Evolutionary conservation across 495 filamentous ascomycete species (phyloP).

Genomic region (Tuber brumale): DNA sequence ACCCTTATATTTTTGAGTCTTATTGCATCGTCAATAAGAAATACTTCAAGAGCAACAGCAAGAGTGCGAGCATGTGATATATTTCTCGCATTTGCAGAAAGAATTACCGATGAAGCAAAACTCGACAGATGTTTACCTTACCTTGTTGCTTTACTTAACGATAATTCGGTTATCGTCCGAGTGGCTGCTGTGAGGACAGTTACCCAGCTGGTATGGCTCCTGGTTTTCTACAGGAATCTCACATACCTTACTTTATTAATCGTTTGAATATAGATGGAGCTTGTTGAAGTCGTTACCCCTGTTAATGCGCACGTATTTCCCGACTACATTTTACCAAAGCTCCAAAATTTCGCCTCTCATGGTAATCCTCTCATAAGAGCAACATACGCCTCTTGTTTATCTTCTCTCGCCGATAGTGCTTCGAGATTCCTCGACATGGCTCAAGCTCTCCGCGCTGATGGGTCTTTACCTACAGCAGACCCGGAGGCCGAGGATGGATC

Average conservation of each 20-base stretch:
- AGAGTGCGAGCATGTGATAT: constrained; percentile 88
- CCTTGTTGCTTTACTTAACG: constrained; percentile 69
- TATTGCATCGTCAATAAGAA: constrained; percentile 78
- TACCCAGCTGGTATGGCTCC: constrained; percentile 60
- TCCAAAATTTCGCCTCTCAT: constrained; percentile 62
- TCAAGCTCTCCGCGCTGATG: constrained; percentile 76
- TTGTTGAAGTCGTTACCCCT: constrained; percentile 80
- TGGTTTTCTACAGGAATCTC: not conserved
- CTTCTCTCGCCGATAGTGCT: constrained; percentile 84
- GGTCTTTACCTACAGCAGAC: constrained; percentile 68
- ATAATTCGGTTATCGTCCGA: constrained; percentile 73
- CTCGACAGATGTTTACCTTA: constrained; percentile 91
- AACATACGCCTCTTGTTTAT: constrained; percentile 87
- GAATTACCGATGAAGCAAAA: constrained; percentile 91
- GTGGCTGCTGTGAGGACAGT: constrained; percentile 76
- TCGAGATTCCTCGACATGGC: constrained; percentile 82
- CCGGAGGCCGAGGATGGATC: constrained; percentile 71
- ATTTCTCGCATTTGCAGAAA: constrained; percentile 84
- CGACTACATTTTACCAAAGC: constrained; percentile 82
- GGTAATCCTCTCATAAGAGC: constrained; percentile 66
- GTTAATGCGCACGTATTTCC: constrained; percentile 94
- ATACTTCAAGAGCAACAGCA: constrained; percentile 78
- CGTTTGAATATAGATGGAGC: constrained; percentile 52
- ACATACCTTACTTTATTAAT: constrained; percentile 10
- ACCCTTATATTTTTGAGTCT: constrained; percentile 87